phyloP scores from a whole-genome alignment of 208 protist species.

The Crithidia thermophila region DNA sequence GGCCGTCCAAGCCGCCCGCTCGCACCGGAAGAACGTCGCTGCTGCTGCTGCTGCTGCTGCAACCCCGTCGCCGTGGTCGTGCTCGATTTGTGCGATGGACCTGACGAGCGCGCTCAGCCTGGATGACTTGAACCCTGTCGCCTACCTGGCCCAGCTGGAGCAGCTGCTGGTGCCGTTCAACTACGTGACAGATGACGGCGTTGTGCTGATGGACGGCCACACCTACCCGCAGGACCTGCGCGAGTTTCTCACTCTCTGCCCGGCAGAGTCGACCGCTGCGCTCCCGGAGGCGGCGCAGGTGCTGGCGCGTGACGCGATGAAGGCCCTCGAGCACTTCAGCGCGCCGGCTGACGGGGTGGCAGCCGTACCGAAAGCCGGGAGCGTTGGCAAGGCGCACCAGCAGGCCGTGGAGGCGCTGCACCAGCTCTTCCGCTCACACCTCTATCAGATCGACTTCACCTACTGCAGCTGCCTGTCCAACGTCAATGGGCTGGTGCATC shows the following conservation, averaged over 20 bases:
- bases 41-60: neutral
- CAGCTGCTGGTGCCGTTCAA: conserved; percentile 59
- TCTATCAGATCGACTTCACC: conserved; percentile 68
- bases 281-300: neutral
- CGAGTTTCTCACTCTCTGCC: conserved; percentile 9
- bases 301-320: conserved; percentile 1
- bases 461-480: conserved; percentile 45
- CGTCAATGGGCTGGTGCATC: conserved; percentile 31
- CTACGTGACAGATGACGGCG: conserved; percentile 35
- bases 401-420: conserved; percentile 15
- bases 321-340: conserved; percentile 12
- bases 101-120: conserved; percentile 45
- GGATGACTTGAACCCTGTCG: conserved; percentile 38
- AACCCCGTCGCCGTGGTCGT: neutral
- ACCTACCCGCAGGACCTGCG: conserved; percentile 26
- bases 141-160: conserved; percentile 41
- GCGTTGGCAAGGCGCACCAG: neutral
- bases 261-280: neutral
- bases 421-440: conserved; percentile 38
- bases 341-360: neutral
- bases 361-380: neutral
- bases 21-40: too few relatives aligned
- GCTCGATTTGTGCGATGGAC: conserved; percentile 47
- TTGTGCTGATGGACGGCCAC: conserved; percentile 42
- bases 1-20: too few relatives aligned